A percentile compares a stretch with the other conserved stretches of the same genome.
Conservation (phyloP, 31 red algal genomes). For the Porphyra umbilicalis region DNA sequence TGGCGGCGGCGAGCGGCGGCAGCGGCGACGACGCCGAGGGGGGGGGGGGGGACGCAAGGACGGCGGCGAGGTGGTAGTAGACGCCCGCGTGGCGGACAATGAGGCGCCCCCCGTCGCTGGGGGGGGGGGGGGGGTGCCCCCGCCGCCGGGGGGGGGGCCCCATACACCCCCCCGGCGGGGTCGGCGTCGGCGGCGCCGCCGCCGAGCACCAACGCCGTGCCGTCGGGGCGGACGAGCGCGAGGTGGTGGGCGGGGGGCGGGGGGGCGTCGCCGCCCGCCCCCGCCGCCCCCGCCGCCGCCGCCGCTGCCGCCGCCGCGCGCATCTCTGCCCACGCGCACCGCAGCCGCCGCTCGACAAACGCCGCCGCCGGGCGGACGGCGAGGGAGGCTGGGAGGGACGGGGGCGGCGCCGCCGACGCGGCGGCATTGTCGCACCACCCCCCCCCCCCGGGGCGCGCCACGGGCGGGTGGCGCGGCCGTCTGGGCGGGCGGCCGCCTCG, state of each 20-base stretch:
- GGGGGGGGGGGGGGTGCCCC: no score
- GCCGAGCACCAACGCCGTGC: background rate
- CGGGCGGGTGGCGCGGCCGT: no score
- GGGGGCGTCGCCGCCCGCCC: background rate
- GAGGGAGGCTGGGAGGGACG: background rate
- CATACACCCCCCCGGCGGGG: background rate
- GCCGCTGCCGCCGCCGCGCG: background rate
- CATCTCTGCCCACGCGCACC: background rate
- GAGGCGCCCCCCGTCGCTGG: background rate
- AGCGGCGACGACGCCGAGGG: background rate
- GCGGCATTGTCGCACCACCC: background rate
- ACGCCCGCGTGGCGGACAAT: background rate
- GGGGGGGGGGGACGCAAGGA: background rate
- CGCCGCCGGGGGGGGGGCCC: background rate
- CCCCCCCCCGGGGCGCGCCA: background rate
- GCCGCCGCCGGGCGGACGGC: background rate
- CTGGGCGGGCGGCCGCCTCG: slow-evolving; percentile 12
- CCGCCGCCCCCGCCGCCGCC: no score
- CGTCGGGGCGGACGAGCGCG: background rate
- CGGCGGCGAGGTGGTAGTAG: background rate
- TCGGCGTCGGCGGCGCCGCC: background rate
- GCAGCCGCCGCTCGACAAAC: background rate
- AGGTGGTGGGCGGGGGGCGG: no score
- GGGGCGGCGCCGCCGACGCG: background rate
- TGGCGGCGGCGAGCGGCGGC: background rate